Base-by-base conservation (phyloP, 2,329 filamentous ascomycete species). In the Ascochyta rabiei region DNA sequence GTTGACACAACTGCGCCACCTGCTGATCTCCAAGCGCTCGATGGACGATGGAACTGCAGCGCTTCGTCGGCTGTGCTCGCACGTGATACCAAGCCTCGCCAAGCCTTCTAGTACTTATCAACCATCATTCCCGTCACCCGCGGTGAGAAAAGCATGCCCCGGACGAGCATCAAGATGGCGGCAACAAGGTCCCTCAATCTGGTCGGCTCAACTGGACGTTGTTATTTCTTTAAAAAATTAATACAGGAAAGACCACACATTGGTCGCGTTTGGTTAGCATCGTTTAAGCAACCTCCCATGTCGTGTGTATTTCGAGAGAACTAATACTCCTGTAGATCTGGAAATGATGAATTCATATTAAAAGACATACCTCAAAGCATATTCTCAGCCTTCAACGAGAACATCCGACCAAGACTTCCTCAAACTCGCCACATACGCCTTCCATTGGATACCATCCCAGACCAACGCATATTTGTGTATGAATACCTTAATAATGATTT, bases 171-270 rank as follows among this genome's bases (percentile, higher is more conserved):
- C 43, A 26, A 24, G 24, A 58, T 48, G 43, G 40, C 40, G 23
- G n/a, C 48, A 37, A 35, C 10, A 6, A 35, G 6, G 7, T 31
- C 48, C 5, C 37, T 35, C 12, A 23, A 45, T 21, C 0, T 57
- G 2, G 2, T 57, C 16, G 48, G 59, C 18, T 26, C 48, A 34
- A 60, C 50, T 19, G 69, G 71, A 59, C 56, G 57, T 49, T 51
- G 53, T 41, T 75, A 75, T 63, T 18, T 49, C 13, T 73, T 72
- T 53, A 72, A 68, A 34, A 44, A 68, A 47, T 44, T 74, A 24
- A 60, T 75, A 48, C 69, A 74, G 57, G 68, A 75, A 52, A 68
- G 70, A 63, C 59, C 59, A 46, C 58, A 67, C 46, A 3, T 70
- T 19, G 70, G 69, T 44, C 62, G 67, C 31, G 70, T 75, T 38